phyloP scores from a whole-genome alignment of 371 early-diverging fungal genomes.

The Fennellomyces sp. region DNA sequence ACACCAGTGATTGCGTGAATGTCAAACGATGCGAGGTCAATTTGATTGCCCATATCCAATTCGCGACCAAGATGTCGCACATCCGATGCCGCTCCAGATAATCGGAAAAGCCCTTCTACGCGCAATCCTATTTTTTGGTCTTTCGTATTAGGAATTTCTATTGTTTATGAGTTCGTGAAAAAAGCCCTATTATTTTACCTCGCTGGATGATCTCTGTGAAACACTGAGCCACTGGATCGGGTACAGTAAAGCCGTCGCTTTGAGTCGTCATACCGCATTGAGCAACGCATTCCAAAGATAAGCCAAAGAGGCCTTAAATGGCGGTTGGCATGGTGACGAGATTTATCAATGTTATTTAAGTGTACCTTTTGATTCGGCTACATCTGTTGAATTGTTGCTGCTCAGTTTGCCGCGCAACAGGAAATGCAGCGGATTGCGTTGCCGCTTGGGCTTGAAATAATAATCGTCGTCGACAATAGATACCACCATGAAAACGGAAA shows the following conservation, averaged over 20 bases:
- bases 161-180: too few species aligned
- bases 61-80: conserved; percentile 23
- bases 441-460: not conserved
- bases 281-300: not conserved
- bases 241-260: conserved; percentile 16
- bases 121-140: conserved; percentile 39
- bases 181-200: conserved; percentile 22
- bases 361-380: not conserved
- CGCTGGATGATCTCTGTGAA: conserved; percentile 26
- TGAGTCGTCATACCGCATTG: not conserved
- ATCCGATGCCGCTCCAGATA: conserved; percentile 49
- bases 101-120: conserved; percentile 49
- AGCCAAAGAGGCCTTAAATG: not conserved
- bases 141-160: not conserved
- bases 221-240: conserved; percentile 25
- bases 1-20: conserved; percentile 49
- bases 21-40: conserved; percentile 36
- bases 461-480: not conserved
- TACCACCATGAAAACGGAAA: not conserved
- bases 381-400: not conserved
- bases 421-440: not conserved
- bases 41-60: conserved; percentile 33
- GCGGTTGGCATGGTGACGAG: too few species aligned
- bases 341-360: too few species aligned
- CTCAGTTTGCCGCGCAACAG: not conserved